Base-by-base conservation (phyloP, 2,329 filamentous ascomycete species). In the Venturia carpophila region DNA sequence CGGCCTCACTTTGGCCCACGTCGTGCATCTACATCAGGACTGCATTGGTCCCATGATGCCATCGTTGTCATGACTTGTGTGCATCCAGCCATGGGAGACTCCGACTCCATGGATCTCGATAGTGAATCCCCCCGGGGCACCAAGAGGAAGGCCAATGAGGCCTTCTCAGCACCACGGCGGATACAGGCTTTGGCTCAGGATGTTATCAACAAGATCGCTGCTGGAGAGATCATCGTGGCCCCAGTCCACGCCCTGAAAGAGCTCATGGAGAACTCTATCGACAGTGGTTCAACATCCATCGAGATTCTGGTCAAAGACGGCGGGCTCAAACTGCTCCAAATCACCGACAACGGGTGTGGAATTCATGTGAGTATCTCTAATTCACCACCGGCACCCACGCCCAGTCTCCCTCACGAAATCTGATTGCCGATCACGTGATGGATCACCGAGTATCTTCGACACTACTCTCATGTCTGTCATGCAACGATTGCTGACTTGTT, bases 191-290 rank as follows among this genome's bases (percentile, higher is more conserved):
- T 99, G 34, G 90, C 96, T 71, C 87, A 90, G 68, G 89, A 94
- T 78, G 94, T 99, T 27, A 90, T 99, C 69, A 99, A 97, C 80
- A 99, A 97, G 76, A 99, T 99, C 70, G 94, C 94, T 0, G 94
- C 94, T 0, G 94, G 94, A 24, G 94, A 99, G 76, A 99, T 99
- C 71, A 99, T 99, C 67, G 92, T 99, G 61, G 93, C 94, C 1
- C 95, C 94, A 0, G 92, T 97, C 37, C 91, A 99, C 75, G 94
- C 95, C 3, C 77, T 99, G 66, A 99, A 99, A 76, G 94, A 99
- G 75, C 80, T 99, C 62, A 92, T 99, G 15, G 94, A 99, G 75
- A 99, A 99, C 71, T 89, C 94, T 4, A 92, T 99, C 19, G 95
- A 99, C 77, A 94, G 95, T n/a, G 93, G 94, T 5, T 90, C 94